Conservation (phyloP, 2,329 filamentous ascomycete genomes). For the Beauveria sp. region DNA sequence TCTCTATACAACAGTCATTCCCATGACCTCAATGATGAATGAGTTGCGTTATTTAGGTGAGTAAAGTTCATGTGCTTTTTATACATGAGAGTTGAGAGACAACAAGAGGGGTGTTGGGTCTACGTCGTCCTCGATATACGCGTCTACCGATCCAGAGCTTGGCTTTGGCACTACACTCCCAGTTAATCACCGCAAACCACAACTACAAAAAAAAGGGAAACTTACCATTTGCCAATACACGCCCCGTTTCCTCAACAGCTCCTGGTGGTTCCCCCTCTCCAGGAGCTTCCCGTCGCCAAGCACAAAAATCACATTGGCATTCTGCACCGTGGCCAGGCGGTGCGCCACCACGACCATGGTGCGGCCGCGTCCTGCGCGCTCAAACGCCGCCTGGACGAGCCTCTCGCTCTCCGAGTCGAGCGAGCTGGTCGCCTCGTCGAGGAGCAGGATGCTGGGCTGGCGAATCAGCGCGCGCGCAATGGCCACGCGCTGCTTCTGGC, state of each 20-base stretch:
- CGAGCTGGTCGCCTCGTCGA: constrained; percentile 67
- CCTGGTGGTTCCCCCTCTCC: constrained; percentile 45
- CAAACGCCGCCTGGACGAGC: constrained; percentile 60
- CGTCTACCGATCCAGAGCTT: constrained; percentile 44
- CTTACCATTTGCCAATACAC: constrained; percentile 53
- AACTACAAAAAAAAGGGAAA: constrained; percentile 9
- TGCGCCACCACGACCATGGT: constrained; percentile 74
- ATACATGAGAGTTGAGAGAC: background rate
- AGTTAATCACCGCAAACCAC: constrained; percentile 18
- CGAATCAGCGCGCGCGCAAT: constrained; percentile 63
- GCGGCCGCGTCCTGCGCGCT: constrained; percentile 49
- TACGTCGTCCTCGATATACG: background rate
- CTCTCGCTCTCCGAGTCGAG: constrained; percentile 57
- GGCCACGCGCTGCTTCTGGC: constrained; percentile 62
- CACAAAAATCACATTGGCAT: constrained; percentile 74
- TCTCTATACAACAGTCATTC: background rate
- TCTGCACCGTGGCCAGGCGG: constrained; percentile 67
- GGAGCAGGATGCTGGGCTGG: constrained; percentile 56
- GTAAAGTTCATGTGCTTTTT: background rate
- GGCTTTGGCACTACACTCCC: constrained; percentile 44
- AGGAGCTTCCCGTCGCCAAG: constrained; percentile 56
- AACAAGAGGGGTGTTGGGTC: background rate
- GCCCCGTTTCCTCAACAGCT: constrained; percentile 43
- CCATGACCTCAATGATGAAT: too few species aligned
- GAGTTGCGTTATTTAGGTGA: too few species aligned